Evolutionary conservation across 2,329 filamentous ascomycete genomes (phyloP).

Genomic region (Trichoderma atrobrunneum): DNA sequence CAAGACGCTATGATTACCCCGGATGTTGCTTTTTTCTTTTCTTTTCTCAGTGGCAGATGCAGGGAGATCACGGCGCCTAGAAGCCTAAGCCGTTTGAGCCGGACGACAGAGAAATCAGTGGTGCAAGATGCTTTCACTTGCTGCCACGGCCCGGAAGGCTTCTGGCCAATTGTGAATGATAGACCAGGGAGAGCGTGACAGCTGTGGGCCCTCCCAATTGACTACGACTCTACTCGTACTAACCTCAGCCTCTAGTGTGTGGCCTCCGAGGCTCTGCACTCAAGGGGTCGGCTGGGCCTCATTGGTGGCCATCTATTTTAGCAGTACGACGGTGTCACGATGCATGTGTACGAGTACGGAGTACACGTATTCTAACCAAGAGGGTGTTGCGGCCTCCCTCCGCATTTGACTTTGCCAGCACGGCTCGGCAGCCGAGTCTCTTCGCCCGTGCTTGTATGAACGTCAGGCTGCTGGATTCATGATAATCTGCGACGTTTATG

Average conservation of each 20-base stretch:
- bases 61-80: neutral
- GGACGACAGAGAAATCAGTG: slow-evolving; percentile 3
- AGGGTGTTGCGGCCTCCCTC: neutral
- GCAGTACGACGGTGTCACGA: slow-evolving; percentile 2
- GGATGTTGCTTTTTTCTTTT: neutral
- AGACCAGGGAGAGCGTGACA: neutral
- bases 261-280: slow-evolving; percentile 14
- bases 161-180: slow-evolving; percentile 14
- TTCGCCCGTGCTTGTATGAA: neutral
- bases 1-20: neutral
- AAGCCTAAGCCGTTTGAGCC: neutral
- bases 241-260: neutral
- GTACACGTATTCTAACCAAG: neutral
- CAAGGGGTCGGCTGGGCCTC: slow-evolving; percentile 6
- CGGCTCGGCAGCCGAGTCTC: neutral
- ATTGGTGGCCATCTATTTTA: slow-evolving; percentile 17
- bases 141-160: neutral
- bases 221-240: slow-evolving; percentile 8
- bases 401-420: neutral
- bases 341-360: neutral
- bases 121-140: slow-evolving; percentile 2
- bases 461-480: neutral
- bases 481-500: neutral
- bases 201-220: slow-evolving; percentile 6
- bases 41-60: neutral